Percentiles rank a stretch among this genome's conserved stretches.
Evolutionary conservation across 176 grass and related monocot species (phyloP).

Genomic region (Musa beccarii): DNA sequence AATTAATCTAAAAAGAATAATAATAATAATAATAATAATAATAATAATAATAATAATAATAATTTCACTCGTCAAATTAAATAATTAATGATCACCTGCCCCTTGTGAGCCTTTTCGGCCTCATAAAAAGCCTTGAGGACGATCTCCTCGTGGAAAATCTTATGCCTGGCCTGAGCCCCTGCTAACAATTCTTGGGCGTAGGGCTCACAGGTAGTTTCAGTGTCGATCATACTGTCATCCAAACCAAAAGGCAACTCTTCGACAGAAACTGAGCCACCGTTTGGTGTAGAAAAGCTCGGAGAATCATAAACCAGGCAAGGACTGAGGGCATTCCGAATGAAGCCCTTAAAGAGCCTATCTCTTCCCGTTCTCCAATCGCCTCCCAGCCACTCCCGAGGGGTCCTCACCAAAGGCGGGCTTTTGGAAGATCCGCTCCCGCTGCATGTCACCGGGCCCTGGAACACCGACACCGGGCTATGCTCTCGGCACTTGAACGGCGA

Average conservation of each 20-base stretch:
- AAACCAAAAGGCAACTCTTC: conserved; percentile 46
- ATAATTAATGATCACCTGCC: conserved; percentile 41
- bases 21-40: background rate
- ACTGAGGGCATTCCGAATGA: conserved; percentile 63
- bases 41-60: background rate
- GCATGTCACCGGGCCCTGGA: conserved; percentile 38
- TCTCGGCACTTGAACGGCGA: conserved; percentile 65
- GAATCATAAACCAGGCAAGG: conserved; percentile 73
- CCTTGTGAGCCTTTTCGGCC: conserved; percentile 59
- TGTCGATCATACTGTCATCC: conserved; percentile 27
- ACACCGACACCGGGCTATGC: conserved; percentile 24
- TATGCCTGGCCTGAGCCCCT: conserved; percentile 50
- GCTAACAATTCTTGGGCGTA: conserved; percentile 50
- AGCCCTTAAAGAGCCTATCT: conserved; percentile 59
- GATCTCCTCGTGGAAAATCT: conserved; percentile 77
- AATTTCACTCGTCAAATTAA: background rate
- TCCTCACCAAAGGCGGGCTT: conserved; percentile 40
- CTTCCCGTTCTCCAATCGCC: conserved; percentile 25
- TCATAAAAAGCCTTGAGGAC: conserved; percentile 77
- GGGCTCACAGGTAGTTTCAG: conserved; percentile 27
- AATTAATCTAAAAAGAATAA: background rate
- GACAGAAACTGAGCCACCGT: conserved; percentile 15
- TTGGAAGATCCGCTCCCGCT: conserved; percentile 27
- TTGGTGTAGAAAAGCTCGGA: conserved; percentile 22
- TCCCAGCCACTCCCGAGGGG: conserved; percentile 24